phyloP scores from a whole-genome alignment of 306 rosid species.

The Trifolium repens region DNA sequence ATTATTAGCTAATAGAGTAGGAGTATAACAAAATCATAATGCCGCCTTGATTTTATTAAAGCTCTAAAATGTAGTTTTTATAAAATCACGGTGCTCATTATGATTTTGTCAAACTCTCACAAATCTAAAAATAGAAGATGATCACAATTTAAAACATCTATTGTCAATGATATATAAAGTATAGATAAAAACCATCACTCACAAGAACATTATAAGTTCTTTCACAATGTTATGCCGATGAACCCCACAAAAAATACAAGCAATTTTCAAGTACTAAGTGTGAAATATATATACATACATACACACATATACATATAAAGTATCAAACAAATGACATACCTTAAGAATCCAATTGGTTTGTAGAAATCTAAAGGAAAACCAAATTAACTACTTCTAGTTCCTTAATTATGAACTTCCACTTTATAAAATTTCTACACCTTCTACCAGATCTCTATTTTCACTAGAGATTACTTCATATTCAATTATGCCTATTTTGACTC shows the following conservation, averaged over 20 bases:
- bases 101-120: too few species aligned
- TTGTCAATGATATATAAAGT: too few species aligned
- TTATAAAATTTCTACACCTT: background rate
- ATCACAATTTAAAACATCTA: background rate
- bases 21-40: too few species aligned
- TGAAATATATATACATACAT: background rate
- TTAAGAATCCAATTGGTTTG: slow-evolving; percentile 16
- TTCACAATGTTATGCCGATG: background rate
- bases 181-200: background rate
- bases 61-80: too few species aligned
- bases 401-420: background rate
- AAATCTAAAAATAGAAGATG: too few species aligned
- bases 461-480: slow-evolving; percentile 10
- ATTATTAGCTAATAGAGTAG: too few species aligned
- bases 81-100: too few species aligned
- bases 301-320: too few species aligned
- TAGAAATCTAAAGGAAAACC: slow-evolving; percentile 11
- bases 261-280: background rate
- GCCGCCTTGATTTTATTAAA: too few species aligned
- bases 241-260: background rate
- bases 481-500: slow-evolving; percentile 1
- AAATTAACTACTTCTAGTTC: slow-evolving; percentile 17
- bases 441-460: slow-evolving; percentile 38
- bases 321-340: background rate
- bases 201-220: background rate